phyloP scores from a whole-genome alignment of 2,329 filamentous ascomycete genomes.

The Fusarium graminum region DNA sequence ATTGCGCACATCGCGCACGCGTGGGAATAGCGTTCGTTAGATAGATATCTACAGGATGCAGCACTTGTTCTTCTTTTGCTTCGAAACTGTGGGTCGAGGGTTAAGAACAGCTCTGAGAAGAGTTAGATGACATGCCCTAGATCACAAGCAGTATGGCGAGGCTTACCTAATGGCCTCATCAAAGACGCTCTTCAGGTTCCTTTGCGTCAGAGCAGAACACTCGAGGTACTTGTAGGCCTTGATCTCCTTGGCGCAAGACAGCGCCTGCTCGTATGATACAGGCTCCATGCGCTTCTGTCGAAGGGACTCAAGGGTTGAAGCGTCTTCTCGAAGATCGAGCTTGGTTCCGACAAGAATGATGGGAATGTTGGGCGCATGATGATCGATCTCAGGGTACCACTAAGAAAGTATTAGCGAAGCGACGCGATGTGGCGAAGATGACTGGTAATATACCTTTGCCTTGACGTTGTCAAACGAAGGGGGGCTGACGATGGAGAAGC shows the following conservation, averaged over 20 bases:
- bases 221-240: conserved; percentile 97
- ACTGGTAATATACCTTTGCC: conserved; percentile 79
- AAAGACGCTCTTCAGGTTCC: conserved; percentile 98
- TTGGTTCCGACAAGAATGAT: conserved; percentile 98
- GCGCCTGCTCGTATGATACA: conserved; percentile 93
- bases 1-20: conserved; percentile 20
- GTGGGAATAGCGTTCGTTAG: conserved; percentile 27
- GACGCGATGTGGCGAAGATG: not conserved
- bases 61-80: conserved; percentile 76
- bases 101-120: conserved; percentile 76
- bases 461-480: conserved; percentile 99
- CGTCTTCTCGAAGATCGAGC: conserved; percentile 93
- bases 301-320: conserved; percentile 82
- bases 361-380: conserved; percentile 93
- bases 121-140: conserved; percentile 21
- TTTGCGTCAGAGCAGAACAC: conserved; percentile 95
- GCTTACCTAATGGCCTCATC: conserved; percentile 97
- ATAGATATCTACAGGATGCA: conserved; percentile 70
- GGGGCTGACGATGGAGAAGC: conserved; percentile 97
- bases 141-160: conserved; percentile 24
- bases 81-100: conserved; percentile 67
- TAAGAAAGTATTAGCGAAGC: conserved; percentile 55
- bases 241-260: conserved; percentile 92
- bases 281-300: conserved; percentile 95
- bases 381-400: conserved; percentile 98